Evolutionary conservation across 169 alveolate genomes (phyloP).

Genomic region (Besnoitia besnoiti): DNA sequence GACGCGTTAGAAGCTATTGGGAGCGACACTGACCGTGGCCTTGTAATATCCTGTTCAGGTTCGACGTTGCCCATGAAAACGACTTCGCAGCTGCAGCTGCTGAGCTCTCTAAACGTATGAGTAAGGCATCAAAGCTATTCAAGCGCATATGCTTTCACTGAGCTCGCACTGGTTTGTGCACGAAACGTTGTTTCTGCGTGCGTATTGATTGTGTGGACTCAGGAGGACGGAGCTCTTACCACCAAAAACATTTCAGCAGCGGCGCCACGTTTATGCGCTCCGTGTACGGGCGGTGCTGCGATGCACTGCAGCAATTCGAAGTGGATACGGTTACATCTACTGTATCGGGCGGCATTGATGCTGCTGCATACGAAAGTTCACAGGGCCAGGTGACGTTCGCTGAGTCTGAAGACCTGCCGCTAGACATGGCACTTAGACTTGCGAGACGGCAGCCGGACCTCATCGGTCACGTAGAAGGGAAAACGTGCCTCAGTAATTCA

Average conservation of each 20-base stretch:
- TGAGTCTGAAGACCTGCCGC: not conserved
- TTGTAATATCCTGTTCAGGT: not conserved
- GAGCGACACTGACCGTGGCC: not conserved
- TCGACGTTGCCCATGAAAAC: constrained; percentile 24
- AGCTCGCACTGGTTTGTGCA: too few relatives aligned
- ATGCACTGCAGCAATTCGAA: not conserved
- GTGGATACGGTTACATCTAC: not conserved
- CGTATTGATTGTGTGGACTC: not conserved
- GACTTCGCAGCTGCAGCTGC: not conserved
- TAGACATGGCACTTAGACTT: not conserved
- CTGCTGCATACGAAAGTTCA: not conserved
- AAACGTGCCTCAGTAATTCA: not conserved
- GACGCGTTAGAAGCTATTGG: not conserved
- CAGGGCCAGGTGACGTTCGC: not conserved
- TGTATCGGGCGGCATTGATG: not conserved
- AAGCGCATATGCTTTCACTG: too few relatives aligned
- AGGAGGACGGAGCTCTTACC: not conserved
- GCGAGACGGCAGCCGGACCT: not conserved
- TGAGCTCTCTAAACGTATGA: not conserved
- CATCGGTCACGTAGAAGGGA: not conserved
- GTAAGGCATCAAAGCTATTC: not conserved
- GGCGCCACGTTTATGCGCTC: not conserved
- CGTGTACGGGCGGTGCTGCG: constrained; percentile 33
- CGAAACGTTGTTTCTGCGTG: too few relatives aligned
- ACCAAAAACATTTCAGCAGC: not conserved